Conservation (phyloP, 129 eudicot genomes). For the Glebionis coronaria region DNA sequence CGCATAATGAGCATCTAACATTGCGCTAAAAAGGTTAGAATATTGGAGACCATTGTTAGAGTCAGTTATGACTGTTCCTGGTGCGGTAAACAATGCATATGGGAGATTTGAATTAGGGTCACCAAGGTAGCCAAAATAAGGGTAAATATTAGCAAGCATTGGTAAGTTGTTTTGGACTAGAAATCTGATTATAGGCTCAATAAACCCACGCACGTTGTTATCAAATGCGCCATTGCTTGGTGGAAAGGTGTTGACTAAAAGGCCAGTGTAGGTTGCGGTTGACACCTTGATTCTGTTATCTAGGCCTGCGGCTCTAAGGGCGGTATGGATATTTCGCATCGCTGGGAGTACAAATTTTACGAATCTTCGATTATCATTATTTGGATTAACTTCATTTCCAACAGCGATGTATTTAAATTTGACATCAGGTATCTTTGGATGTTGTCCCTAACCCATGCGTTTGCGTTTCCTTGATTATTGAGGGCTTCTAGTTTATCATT, state of each 20-base stretch:
- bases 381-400: constrained; percentile 51
- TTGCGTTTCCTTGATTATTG: constrained; percentile 26
- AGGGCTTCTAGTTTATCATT: constrained; percentile 27
- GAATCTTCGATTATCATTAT: not conserved
- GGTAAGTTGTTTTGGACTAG: constrained; percentile 20
- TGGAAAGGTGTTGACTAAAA: not conserved
- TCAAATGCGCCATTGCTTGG: constrained; percentile 12
- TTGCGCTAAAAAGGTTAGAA: constrained; percentile 29
- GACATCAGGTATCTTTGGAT: constrained; percentile 33
- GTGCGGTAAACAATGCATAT: constrained; percentile 34
- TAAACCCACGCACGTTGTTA: constrained; percentile 18
- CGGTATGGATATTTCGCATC: constrained; percentile 32
- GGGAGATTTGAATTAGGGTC: constrained; percentile 21
- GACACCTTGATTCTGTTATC: constrained; percentile 24
- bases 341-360: constrained; percentile 31
- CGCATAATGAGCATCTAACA: constrained; percentile 35
- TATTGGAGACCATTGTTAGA: constrained; percentile 1
- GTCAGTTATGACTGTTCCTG: constrained; percentile 14
- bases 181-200: constrained; percentile 17
- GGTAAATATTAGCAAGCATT: constrained; percentile 31
- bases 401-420: constrained; percentile 51
- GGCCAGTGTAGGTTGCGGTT: constrained; percentile 23
- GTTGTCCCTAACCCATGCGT: constrained; percentile 52
- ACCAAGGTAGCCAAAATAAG: constrained; percentile 25
- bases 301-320: constrained; percentile 31